Percentiles rank a stretch among this genome's conserved stretches.
These are phyloP conservation scores for Sphaceloma murrayae DNA, from an alignment of 2,329 filamentous ascomycete genomes.

Conservation along the genomic window DNA sequence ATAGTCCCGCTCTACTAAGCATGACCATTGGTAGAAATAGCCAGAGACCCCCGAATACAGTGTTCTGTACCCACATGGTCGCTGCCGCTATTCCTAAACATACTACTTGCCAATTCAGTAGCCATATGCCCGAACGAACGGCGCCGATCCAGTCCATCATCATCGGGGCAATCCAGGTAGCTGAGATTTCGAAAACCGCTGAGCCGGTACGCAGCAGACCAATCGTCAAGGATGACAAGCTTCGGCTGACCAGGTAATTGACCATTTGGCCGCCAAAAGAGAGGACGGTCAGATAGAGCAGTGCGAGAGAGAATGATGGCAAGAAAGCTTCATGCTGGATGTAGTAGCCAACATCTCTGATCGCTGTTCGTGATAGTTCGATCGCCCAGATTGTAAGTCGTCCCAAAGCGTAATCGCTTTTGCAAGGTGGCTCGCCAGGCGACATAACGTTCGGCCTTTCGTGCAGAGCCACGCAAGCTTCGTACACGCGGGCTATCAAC, in stretches of 20 bases:
- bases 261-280: constrained; percentile 54
- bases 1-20: constrained; percentile 36
- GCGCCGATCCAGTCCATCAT: constrained; percentile 43
- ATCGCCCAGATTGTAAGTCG: neutral
- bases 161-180: constrained; percentile 51
- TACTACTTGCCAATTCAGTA: constrained; percentile 56
- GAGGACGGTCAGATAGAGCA: constrained; percentile 55
- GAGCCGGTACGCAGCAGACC: constrained; percentile 46
- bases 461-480: constrained; percentile 7
- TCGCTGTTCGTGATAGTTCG: constrained; percentile 17
- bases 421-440: no score
- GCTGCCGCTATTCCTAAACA: constrained; percentile 39
- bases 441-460: neutral
- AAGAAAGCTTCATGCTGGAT: constrained; percentile 47
- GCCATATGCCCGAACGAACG: constrained; percentile 62
- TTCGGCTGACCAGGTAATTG: constrained; percentile 50
- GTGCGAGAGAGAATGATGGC: constrained; percentile 49
- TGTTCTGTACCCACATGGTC: constrained; percentile 25
- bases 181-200: constrained; percentile 48
- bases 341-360: constrained; percentile 37
- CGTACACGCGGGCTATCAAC: constrained; percentile 35
- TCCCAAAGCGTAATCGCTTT: no score
- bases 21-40: constrained; percentile 33
- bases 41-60: constrained; percentile 19
- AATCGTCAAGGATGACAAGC: constrained; percentile 44